Evolutionary conservation across 2,329 filamentous ascomycete species (phyloP), one percentile per base, ranked within the genome.

Genomic region (Boeremia lycopersici): DNA sequence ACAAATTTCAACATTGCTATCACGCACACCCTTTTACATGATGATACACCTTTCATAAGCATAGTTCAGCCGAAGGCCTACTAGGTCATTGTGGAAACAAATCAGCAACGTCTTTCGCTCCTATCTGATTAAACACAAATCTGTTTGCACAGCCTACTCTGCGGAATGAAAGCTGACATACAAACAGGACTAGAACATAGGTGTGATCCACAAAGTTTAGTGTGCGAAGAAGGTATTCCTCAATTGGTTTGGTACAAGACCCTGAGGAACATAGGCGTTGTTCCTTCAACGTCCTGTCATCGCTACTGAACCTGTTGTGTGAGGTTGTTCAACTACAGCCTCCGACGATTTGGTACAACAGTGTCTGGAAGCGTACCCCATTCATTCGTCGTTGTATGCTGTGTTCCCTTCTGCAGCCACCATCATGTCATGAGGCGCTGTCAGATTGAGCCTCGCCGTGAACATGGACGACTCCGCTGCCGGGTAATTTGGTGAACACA

Each of bases 41-140:
- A 76, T 76, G 71, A 76, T 71, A 65, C 55, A 62, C 63, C 59
- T 67, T 63, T 68, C 65, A 68, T 71, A 76, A 71, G 74, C 73
- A 77, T 76, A 76, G 74, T 77, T 76, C 74, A 76, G 66, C 75
- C 73, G 72, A 76, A 58, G 70, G 70, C 66, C 66, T 65, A 60
- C 53, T 56, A 53, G 69, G 65, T 64, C 66, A 59, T 62, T 76
- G 75, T 68, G 73, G 73, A 75, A 62, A 73, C 64, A 70, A 74
- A 71, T 65, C 60, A 69, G 71, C 65, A 68, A 68, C 69, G 73
- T 77, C 74, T 76, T 76, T 77, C 74, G 71, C 74, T 71, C 73
- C 75, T 76, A 76, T 76, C 72, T 75, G 74, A 77, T 64, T 38
- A 25, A 35, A 38, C 4, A 48, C 19, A 54, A 19, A 40, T 13